These are phyloP conservation scores for Chlorella sp. DNA, from an alignment of 139 green algal genomes.

Conservation along the genomic window DNA sequence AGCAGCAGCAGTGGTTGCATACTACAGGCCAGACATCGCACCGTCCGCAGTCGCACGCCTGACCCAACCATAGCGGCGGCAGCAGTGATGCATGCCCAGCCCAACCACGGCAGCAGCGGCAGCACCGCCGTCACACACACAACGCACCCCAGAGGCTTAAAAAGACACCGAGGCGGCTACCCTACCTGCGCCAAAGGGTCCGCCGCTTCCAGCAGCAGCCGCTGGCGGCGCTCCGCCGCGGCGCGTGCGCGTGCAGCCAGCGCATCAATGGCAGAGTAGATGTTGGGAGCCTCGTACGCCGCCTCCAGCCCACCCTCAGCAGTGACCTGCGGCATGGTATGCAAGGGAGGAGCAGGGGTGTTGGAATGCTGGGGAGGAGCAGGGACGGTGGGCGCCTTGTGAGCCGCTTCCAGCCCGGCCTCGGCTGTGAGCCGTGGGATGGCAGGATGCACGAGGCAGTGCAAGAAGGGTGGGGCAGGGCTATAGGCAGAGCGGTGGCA, in stretches of 20 bases:
- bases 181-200: background rate
- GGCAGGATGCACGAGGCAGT: no score
- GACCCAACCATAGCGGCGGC: background rate
- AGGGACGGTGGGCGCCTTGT: background rate
- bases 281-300: slow-evolving; percentile 61
- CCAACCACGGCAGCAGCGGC: background rate
- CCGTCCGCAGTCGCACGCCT: no score
- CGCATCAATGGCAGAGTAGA: slow-evolving; percentile 75
- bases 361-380: no score
- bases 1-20: background rate
- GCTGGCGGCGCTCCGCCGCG: slow-evolving; percentile 59
- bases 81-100: background rate
- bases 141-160: no score
- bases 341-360: no score
- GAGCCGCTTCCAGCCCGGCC: no score
- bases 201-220: slow-evolving; percentile 34
- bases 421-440: no score
- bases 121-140: background rate
- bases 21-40: no score
- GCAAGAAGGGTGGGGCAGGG: no score
- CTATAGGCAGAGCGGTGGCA: no score
- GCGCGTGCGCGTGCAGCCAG: slow-evolving; percentile 67
- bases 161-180: no score
- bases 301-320: slow-evolving; percentile 63
- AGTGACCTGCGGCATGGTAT: slow-evolving; percentile 40